Percentiles rank a stretch among this genome's conserved stretches.
Conservation (phyloP, 78 protist species). For the Dictyostelium firmibasis region DNA sequence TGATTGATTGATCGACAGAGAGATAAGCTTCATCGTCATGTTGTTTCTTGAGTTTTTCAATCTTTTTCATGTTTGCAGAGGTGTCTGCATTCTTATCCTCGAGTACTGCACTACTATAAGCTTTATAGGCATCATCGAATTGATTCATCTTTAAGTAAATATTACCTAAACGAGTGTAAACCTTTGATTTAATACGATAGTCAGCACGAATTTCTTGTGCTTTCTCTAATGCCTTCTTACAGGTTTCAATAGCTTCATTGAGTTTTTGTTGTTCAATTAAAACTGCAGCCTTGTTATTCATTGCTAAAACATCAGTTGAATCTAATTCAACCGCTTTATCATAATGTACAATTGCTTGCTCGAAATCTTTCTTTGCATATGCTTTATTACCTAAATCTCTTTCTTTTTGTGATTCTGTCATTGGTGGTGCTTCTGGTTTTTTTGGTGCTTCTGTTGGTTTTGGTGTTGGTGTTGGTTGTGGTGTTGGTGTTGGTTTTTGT, state of each 20-base stretch:
- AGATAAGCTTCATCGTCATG: conserved; percentile 80
- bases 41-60: conserved; percentile 78
- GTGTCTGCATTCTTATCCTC: conserved; percentile 87
- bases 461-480: not conserved
- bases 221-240: conserved; percentile 81
- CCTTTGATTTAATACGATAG: conserved; percentile 75
- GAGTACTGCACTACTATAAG: conserved; percentile 75
- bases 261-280: conserved; percentile 76
- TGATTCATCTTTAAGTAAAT: conserved; percentile 23
- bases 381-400: conserved; percentile 85
- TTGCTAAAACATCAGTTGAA: conserved; percentile 73
- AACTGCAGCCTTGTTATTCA: conserved; percentile 89
- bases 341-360: conserved; percentile 82
- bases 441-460: not conserved
- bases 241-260: conserved; percentile 53
- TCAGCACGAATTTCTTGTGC: conserved; percentile 81
- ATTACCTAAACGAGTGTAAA: conserved; percentile 84
- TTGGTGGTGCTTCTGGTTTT: conserved; percentile 38
- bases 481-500: not conserved
- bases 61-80: conserved; percentile 57
- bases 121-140: conserved; percentile 79
- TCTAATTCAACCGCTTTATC: conserved; percentile 77
- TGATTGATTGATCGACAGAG: conserved; percentile 64
- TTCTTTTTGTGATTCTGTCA: conserved; percentile 79
- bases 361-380: conserved; percentile 87